phyloP scores from a whole-genome alignment of 1,139 yeast species.

The Geotrichum phurueaensis region DNA sequence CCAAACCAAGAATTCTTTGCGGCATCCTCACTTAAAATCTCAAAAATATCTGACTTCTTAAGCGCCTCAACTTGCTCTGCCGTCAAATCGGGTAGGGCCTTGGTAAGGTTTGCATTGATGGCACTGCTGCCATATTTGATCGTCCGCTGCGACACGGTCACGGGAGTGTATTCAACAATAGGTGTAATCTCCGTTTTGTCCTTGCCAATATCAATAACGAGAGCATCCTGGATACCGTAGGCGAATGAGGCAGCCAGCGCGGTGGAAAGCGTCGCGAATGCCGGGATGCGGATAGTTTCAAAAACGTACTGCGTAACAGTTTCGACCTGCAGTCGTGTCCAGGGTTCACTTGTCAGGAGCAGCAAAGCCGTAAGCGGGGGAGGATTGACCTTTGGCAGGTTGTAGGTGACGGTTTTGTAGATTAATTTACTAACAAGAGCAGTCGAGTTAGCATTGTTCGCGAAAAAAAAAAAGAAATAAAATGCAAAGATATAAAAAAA shows the following conservation, averaged over 20 bases:
- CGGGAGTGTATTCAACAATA: conserved; percentile 60
- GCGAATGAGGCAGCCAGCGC: conserved; percentile 74
- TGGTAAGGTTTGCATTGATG: conserved; percentile 51
- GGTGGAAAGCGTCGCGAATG: conserved; percentile 62
- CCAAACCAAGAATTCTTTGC: conserved; percentile 58
- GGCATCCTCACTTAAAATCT: conserved; percentile 59
- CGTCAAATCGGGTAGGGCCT: conserved; percentile 53
- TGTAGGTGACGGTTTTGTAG: conserved; percentile 38
- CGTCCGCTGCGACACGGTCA: conserved; percentile 49
- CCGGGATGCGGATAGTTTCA: conserved; percentile 67
- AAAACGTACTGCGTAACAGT: conserved; percentile 66
- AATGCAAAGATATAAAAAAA: neutral
- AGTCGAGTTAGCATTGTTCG: neutral
- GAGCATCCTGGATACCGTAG: conserved; percentile 52
- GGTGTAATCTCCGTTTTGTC: conserved; percentile 74
- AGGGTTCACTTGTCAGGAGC: conserved; percentile 56
- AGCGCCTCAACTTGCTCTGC: conserved; percentile 62
- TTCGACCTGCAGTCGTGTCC: conserved; percentile 69
- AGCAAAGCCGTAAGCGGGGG: conserved; percentile 44
- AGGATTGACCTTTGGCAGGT: conserved; percentile 16
- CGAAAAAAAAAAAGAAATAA: neutral
- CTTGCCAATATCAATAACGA: conserved; percentile 77
- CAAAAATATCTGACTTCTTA: conserved; percentile 70
- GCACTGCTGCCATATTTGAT: conserved; percentile 56
- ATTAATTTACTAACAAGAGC: conserved; percentile 36